Conservation (phyloP, 768 basidiomycete species). For the Mycena amicta region DNA sequence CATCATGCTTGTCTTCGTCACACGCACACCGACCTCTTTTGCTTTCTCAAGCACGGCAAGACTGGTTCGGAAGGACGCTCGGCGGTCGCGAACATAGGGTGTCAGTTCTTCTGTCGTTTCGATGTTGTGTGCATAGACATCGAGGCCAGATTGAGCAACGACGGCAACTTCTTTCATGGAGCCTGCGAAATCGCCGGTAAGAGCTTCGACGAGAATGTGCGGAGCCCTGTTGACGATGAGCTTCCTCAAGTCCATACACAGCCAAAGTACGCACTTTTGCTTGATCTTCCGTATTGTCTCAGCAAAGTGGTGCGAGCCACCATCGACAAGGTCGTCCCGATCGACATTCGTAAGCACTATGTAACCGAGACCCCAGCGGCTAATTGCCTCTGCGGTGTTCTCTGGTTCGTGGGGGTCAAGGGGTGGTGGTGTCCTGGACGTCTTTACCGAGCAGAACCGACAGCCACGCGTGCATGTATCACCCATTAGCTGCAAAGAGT, state of each 20-base stretch:
- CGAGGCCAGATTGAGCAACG: slow-evolving; percentile 91
- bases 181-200: slow-evolving; percentile 94
- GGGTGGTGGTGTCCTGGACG: slow-evolving; percentile 83
- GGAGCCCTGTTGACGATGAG: slow-evolving; percentile 65
- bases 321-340: slow-evolving; percentile 91
- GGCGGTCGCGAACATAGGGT: slow-evolving; percentile 91
- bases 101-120: slow-evolving; percentile 96
- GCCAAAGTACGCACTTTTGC: slow-evolving; percentile 65
- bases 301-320: slow-evolving; percentile 92
- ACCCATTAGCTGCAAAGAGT: slow-evolving; percentile 83
- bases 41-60: slow-evolving; percentile 80
- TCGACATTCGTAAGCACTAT: slow-evolving; percentile 97
- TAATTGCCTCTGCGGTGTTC: slow-evolving; percentile 97
- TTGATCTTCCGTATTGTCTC: slow-evolving; percentile 95
- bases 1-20: slow-evolving; percentile 99
- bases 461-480: slow-evolving; percentile 98
- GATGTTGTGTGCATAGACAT: slow-evolving; percentile 97
- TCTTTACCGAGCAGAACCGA: slow-evolving; percentile 97
- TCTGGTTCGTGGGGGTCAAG: slow-evolving; percentile 97
- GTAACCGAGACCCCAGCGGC: slow-evolving; percentile 96
- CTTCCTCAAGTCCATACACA: slow-evolving; percentile 4
- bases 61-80: slow-evolving; percentile 89
- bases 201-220: slow-evolving; percentile 92
- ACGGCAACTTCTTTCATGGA: slow-evolving; percentile 70
- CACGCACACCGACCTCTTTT: slow-evolving; percentile 77